Conservation (phyloP, 495 filamentous ascomycete species). For the Aspergillus homomorphus region DNA sequence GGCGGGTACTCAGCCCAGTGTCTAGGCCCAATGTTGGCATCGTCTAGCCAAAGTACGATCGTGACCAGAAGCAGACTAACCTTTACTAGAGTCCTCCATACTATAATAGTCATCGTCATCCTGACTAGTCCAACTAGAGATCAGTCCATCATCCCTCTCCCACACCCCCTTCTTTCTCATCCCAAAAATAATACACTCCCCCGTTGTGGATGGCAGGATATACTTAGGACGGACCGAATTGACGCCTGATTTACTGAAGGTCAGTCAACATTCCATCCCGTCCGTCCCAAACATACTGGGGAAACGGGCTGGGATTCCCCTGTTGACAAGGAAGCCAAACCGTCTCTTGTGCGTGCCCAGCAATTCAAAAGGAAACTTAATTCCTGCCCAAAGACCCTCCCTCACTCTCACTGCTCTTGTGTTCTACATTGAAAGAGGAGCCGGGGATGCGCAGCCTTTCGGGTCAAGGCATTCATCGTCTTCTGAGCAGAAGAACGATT, state of each 20-base stretch:
- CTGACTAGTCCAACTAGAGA: neutral
- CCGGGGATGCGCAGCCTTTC: too few relatives aligned
- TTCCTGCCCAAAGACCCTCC: neutral
- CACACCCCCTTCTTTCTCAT: neutral
- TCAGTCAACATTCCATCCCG: neutral
- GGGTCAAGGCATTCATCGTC: too few relatives aligned
- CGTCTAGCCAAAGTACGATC: conserved; percentile 7
- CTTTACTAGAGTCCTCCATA: neutral
- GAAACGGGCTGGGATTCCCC: neutral
- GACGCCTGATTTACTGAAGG: neutral
- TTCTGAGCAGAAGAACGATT: too few relatives aligned
- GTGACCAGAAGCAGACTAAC: neutral
- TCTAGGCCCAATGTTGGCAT: conserved; percentile 9
- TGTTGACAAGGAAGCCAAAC: neutral
- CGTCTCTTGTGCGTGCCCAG: neutral
- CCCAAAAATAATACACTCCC: too few relatives aligned
- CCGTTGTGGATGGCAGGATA: too few relatives aligned
- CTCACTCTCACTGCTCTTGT: neutral
- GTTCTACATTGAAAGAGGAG: neutral
- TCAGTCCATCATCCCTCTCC: neutral
- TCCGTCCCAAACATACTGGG: neutral
- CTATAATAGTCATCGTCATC: neutral
- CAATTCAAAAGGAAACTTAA: neutral
- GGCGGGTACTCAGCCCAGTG: conserved; percentile 12
- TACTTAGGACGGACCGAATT: too few relatives aligned